Evolutionary conservation across 495 filamentous ascomycete genomes (phyloP), one percentile per base, ranked within the genome.

Genomic region (Daldinia loculata): DNA sequence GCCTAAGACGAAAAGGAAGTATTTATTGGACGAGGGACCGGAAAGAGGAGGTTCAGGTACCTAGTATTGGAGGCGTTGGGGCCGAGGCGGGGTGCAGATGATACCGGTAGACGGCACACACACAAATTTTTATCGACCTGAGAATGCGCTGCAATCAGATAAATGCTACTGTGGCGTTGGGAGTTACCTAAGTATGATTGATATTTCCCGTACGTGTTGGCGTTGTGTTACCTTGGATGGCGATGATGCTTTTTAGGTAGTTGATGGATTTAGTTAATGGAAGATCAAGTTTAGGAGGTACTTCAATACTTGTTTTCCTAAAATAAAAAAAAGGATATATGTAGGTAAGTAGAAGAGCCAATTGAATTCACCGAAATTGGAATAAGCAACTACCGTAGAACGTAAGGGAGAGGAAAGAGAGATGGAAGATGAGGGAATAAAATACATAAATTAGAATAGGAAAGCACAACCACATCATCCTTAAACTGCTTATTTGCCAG

Each of bases 371-470:
- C 36, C 36, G 43, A 38, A 66, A 29, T 17, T 12, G 22, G 48
- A 53, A 67, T 41, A 67, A 52, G 55, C 26, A 56, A 43, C 34
- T 45, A 48, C 6, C 19, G 6, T 3, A 52, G 12, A 26, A 58
- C n/a, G 27, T 12, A 50, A 69, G 41, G 58, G 39, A 43, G 41
- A 41, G 41, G 27, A 19, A 62, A 38, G n/a, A 45, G 30, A 27
- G 36, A 69, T 12, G 26, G 27, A 59, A 53, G 26, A 32, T 59
- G 55, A 69, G 53, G 55, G 69, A 67, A 71, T 68, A 68, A 62
- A 62, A 66, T 43, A 60, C 17, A 57, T 61, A 57, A 61, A 34
- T 29, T 6, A 11, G 56, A 51, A 50, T n/a, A 22, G 30, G 43
- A 61, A 60, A 51, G 50, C 36, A 24, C 61, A 65, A 38, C 45